Evolutionary conservation across 129 eudicot species (phyloP), one percentile per base, ranked within the genome.

Genomic region (Tagetes patula): DNA sequence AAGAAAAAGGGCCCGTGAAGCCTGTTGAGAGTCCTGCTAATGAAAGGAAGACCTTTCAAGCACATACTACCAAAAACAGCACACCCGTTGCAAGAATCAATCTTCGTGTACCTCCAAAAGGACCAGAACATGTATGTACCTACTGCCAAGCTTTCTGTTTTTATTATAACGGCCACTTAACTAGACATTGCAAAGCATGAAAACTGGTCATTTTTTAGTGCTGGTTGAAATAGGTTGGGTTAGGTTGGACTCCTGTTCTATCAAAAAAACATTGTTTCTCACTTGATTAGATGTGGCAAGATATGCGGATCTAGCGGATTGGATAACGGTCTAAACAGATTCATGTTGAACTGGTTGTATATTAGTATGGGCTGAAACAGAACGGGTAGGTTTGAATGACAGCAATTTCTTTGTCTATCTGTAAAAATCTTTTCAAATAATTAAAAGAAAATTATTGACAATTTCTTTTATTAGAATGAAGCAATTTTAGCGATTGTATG

Each of bases 31-130:
- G 80, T 61, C 52, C 84, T 58, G 79, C 81, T 42, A 77, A 70
- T 53, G 95, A 87, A 81, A 84, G 84, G 80, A 87, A 75, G 82
- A 80, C 49, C 67, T 76, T 63, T 63, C 85, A 80, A 77, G 60
- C 80, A 66, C 77, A 70, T 47, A 87, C 61, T 75, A 65, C 81
- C 65, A 80, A 73, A 71, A 80, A 68, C 46, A 75, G 77, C 71
- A 77, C 68, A 67, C 75, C 88, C 45, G 72, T 76, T 82, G 73
- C 85, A 53, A 88, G 85, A 79, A 71, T 85, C 41, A 90, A 84
- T 80, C 62, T 95, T 61, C 91, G 88, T 59, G 86, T 80, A 46
- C 97, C 99, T 39, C 96, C 96, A 53, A 88, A 82, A 82, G 91
- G 91, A 75, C 84, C 89, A 69, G 96, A 88, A 69, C 86, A 75